Conservation (phyloP, 768 basidiomycete genomes). For the Amanita subjunquillea region DNA sequence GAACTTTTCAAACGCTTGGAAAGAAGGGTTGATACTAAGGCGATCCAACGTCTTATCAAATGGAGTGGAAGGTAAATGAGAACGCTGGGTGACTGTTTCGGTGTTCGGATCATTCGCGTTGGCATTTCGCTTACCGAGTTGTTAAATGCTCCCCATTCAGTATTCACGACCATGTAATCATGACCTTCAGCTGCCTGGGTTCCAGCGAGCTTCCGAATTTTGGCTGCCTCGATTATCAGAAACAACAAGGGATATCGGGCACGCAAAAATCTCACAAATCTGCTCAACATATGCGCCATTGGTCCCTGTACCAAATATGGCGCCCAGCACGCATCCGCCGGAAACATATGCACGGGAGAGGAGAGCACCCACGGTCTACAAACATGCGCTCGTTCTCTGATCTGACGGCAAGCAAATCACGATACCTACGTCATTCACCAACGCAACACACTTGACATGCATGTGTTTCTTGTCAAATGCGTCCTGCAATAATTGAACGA, state of each 20-base stretch:
- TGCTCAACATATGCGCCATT: constrained; percentile 97
- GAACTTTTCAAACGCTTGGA: constrained; percentile 96
- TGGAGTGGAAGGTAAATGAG: constrained; percentile 75
- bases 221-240: constrained; percentile 25
- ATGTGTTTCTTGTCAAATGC: constrained; percentile 89
- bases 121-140: constrained; percentile 54
- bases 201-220: constrained; percentile 76
- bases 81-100: constrained; percentile 38
- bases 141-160: constrained; percentile 98
- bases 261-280: constrained; percentile 30
- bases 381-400: constrained; percentile 3
- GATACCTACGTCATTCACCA: constrained; percentile 82
- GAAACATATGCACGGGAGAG: constrained; percentile 90
- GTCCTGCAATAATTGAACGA: constrained; percentile 83
- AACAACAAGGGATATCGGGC: background rate
- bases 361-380: constrained; percentile 89
- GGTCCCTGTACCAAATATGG: constrained; percentile 97
- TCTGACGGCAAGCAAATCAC: background rate
- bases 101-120: background rate
- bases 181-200: constrained; percentile 46
- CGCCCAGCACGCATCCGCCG: constrained; percentile 81
- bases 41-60: constrained; percentile 92
- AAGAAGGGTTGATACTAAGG: constrained; percentile 85
- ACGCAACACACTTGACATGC: constrained; percentile 82
- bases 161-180: constrained; percentile 89